phyloP scores from a whole-genome alignment of 2,329 filamentous ascomycete genomes.

The Fusarium caatingaense region DNA sequence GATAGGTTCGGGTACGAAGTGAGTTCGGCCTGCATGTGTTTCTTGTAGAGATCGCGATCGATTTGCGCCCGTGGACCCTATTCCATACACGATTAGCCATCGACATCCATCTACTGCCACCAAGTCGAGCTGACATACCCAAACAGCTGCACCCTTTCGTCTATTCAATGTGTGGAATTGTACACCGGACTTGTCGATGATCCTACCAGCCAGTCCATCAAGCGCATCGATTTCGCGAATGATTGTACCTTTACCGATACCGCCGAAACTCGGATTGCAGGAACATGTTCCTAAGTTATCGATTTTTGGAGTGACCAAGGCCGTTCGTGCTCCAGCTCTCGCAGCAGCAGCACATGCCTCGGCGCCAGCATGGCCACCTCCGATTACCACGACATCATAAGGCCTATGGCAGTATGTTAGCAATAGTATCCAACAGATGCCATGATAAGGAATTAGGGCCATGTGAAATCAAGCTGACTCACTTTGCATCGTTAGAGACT shows the following conservation, averaged over 20 bases:
- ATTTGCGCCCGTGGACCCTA: constrained; percentile 93
- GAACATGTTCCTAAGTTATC: constrained; percentile 95
- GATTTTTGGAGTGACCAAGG: constrained; percentile 86
- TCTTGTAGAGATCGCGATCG: constrained; percentile 88
- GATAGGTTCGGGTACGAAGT: constrained; percentile 80
- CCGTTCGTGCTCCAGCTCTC: constrained; percentile 87
- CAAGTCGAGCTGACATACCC: constrained; percentile 61
- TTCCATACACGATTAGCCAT: constrained; percentile 3
- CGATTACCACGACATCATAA: constrained; percentile 95
- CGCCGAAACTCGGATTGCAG: constrained; percentile 96
- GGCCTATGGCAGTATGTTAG: constrained; percentile 58
- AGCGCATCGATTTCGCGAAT: constrained; percentile 94
- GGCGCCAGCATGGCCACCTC: constrained; percentile 93
- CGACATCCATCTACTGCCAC: not conserved
- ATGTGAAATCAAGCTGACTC: not conserved
- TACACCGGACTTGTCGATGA: constrained; percentile 94
- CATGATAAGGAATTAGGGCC: constrained; percentile 5
- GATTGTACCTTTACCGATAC: constrained; percentile 98
- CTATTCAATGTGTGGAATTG: constrained; percentile 92
- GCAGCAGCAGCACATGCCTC: constrained; percentile 94
- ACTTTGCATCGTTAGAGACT: constrained; percentile 48
- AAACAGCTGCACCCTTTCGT: constrained; percentile 93
- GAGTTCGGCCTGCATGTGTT: constrained; percentile 90
- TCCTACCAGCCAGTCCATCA: constrained; percentile 86
- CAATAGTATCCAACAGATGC: constrained; percentile 3